Percentiles rank a stretch among this genome's conserved stretches.
Evolutionary conservation across 768 basidiomycete genomes (phyloP).

Genomic region (Lentinula detonsa): DNA sequence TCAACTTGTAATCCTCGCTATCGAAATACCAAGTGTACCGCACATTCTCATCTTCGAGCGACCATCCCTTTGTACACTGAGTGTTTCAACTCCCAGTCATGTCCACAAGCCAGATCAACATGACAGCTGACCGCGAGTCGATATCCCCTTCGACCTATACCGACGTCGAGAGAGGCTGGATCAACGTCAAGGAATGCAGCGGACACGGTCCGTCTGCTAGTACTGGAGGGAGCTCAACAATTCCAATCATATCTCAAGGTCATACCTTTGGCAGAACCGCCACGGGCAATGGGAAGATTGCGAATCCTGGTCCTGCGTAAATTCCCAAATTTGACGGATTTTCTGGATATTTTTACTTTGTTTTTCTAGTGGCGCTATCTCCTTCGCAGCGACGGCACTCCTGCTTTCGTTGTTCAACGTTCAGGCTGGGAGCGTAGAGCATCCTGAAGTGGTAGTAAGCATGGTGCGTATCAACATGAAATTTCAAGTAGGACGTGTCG

Average conservation of each 20-base stretch:
- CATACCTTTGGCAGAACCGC: neutral
- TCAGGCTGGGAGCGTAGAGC: slow-evolving; percentile 37
- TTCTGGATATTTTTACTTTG: neutral
- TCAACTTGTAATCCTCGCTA: neutral
- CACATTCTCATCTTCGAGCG: neutral
- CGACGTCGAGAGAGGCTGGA: slow-evolving; percentile 9
- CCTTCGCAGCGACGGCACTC: slow-evolving; percentile 61
- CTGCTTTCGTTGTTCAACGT: slow-evolving; percentile 67
- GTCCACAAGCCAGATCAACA: slow-evolving; percentile 1
- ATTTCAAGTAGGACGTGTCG: no score
- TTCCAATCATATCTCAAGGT: neutral
- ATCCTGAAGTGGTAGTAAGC: slow-evolving; percentile 63
- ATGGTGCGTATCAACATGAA: slow-evolving; percentile 34
- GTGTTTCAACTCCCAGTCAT: neutral
- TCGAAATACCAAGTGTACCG: neutral
- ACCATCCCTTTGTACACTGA: neutral
- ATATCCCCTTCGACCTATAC: slow-evolving; percentile 4
- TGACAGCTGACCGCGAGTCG: neutral
- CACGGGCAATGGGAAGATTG: slow-evolving; percentile 18
- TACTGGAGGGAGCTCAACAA: neutral
- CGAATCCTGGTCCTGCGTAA: slow-evolving; percentile 26
- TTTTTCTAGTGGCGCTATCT: slow-evolving; percentile 23
- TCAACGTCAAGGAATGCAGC: slow-evolving; percentile 4
- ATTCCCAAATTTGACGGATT: slow-evolving; percentile 5
- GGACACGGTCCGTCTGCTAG: neutral